Evolutionary conservation across 805 yeast genomes (phyloP).

Genomic region (Brettanomyces nanus): DNA sequence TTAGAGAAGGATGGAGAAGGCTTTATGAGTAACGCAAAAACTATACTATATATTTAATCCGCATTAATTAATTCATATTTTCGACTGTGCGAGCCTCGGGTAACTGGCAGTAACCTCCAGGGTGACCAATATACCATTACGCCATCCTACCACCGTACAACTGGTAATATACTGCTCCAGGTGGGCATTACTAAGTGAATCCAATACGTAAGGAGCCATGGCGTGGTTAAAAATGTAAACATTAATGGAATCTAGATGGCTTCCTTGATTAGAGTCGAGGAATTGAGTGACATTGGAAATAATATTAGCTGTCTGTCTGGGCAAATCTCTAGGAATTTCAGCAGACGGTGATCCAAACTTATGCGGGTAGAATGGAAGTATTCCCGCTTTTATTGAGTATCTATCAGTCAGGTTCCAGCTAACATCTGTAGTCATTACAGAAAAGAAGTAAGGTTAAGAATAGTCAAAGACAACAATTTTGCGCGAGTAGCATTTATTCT

Average conservation of each 20-base stretch:
- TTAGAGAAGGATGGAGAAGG: constrained; percentile 66
- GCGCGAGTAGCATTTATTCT: no score
- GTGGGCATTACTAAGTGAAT: constrained; percentile 6
- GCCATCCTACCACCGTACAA: constrained; percentile 7
- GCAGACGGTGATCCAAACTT: no score
- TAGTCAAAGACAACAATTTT: no score
- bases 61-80: not conserved
- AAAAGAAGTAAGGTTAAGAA: not conserved
- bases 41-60: not conserved
- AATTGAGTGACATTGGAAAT: constrained; percentile 8
- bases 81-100: not conserved
- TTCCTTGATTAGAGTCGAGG: not conserved
- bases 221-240: constrained; percentile 6
- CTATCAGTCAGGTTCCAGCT: constrained; percentile 2
- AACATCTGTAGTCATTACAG: no score
- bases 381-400: constrained; percentile 3
- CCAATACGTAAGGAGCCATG: constrained; percentile 8
- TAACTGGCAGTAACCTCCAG: constrained; percentile 3
- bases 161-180: constrained; percentile 6
- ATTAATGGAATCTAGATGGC: not conserved
- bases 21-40: constrained; percentile 28
- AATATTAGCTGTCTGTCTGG: constrained; percentile 4
- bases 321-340: constrained; percentile 1
- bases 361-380: constrained; percentile 4
- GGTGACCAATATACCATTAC: constrained; percentile 4